Percentiles rank a stretch among this genome's conserved stretches.
phyloP scores from a whole-genome alignment of 441 rosid species.

The Pelargonium myrrhifolium region DNA sequence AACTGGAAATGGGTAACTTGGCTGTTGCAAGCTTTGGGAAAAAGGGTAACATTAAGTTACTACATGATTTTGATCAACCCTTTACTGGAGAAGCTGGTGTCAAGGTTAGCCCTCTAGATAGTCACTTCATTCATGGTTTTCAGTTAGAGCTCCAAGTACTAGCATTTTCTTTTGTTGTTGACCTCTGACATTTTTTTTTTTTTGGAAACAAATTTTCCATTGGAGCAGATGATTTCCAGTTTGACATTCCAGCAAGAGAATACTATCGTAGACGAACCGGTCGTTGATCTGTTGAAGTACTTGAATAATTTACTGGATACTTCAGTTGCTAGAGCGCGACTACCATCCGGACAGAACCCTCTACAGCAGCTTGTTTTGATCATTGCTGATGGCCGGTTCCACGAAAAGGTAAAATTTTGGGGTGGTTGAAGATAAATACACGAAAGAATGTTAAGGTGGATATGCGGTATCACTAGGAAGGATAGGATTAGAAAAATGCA shows the following conservation, averaged over 20 bases:
- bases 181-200: neutral
- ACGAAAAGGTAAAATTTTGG: slow-evolving; percentile 56
- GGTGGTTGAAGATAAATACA: neutral
- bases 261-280: slow-evolving; percentile 73
- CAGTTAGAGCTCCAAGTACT: neutral
- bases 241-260: slow-evolving; percentile 90
- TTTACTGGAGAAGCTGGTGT: slow-evolving; percentile 81
- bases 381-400: slow-evolving; percentile 88
- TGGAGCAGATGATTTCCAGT: slow-evolving; percentile 72
- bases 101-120: slow-evolving; percentile 41
- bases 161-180: neutral
- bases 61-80: slow-evolving; percentile 87
- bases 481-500: too few relatives aligned
- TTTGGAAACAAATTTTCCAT: neutral
- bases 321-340: slow-evolving; percentile 60
- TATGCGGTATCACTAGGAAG: too few relatives aligned
- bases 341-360: slow-evolving; percentile 84
- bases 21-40: slow-evolving; percentile 92
- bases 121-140: neutral
- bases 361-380: slow-evolving; percentile 93
- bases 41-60: slow-evolving; percentile 69
- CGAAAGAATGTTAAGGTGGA: too few relatives aligned
- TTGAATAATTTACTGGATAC: slow-evolving; percentile 62
- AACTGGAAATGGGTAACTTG: slow-evolving; percentile 86
- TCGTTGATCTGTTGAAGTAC: slow-evolving; percentile 65